Percentiles rank a stretch among this genome's conserved stretches.
Evolutionary conservation across 192 early-diverging fungal species (phyloP).

Genomic region (Dimargaris cristalligena): DNA sequence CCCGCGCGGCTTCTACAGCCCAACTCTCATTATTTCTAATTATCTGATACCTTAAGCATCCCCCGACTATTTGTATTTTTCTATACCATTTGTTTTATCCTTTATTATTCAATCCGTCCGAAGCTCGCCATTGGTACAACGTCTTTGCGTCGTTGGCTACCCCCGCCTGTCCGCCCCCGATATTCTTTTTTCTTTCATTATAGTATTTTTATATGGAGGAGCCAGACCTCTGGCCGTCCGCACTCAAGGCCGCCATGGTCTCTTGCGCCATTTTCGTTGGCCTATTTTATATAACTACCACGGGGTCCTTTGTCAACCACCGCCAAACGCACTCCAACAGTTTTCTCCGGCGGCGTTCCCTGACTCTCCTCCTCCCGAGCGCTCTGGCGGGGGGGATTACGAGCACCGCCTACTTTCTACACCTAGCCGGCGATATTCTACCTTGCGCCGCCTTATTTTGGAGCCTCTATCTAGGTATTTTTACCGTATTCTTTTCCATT

Average conservation of each 20-base stretch:
- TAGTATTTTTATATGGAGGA: not conserved
- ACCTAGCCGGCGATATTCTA: not conserved
- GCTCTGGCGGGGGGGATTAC: not conserved
- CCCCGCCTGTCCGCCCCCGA: not conserved
- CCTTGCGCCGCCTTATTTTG: not conserved
- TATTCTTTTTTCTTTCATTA: not conserved
- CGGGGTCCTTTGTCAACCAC: not conserved
- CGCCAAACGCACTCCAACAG: not conserved
- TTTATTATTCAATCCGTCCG: not conserved
- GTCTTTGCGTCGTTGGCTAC: not conserved
- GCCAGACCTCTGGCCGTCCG: not conserved
- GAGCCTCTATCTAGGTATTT: not conserved
- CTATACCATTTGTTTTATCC: not conserved
- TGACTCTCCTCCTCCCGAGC: not conserved
- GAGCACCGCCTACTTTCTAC: not conserved
- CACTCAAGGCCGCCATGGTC: not conserved
- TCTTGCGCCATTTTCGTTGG: not conserved
- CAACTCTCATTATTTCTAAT: no score
- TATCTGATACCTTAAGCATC: not conserved
- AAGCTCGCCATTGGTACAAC: not conserved
- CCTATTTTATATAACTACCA: not conserved
- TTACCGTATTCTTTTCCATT: not conserved
- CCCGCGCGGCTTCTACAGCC: no score
- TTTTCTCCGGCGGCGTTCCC: not conserved
- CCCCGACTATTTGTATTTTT: not conserved